Evolutionary conservation across 495 filamentous ascomycete genomes (phyloP).

Genomic region (Staphylotrichum tortipilum): DNA sequence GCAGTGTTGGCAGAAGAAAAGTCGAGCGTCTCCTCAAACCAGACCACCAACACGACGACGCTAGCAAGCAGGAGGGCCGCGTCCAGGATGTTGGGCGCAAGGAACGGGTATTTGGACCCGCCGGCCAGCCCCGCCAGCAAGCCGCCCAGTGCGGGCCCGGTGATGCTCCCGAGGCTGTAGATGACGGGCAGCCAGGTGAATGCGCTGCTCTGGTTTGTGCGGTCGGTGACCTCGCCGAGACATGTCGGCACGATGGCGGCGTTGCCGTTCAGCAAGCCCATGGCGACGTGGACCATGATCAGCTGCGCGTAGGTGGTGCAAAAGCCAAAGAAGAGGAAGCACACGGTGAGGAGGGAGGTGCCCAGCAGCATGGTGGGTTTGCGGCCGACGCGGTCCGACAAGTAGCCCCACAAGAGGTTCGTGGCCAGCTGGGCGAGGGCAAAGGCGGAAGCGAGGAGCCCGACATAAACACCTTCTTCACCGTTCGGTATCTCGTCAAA

Average conservation of each 20-base stretch:
- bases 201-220: slow-evolving; percentile 82
- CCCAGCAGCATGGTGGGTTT: slow-evolving; percentile 89
- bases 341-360: slow-evolving; percentile 67
- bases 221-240: slow-evolving; percentile 89
- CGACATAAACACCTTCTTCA: slow-evolving; percentile 81
- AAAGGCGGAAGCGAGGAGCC: slow-evolving; percentile 79
- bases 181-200: slow-evolving; percentile 90
- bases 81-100: slow-evolving; percentile 72
- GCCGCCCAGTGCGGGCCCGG: slow-evolving; percentile 84
- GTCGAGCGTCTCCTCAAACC: slow-evolving; percentile 75
- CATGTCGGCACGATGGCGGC: slow-evolving; percentile 79
- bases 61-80: slow-evolving; percentile 64
- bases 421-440: slow-evolving; percentile 86
- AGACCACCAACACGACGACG: slow-evolving; percentile 60
- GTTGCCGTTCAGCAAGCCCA: slow-evolving; percentile 92
- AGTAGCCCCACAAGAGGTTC: slow-evolving; percentile 89
- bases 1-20: background rate
- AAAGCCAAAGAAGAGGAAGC: slow-evolving; percentile 83
- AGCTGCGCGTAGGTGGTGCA: slow-evolving; percentile 76
- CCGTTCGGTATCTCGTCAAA: slow-evolving; percentile 69
- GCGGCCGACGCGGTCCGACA: slow-evolving; percentile 81
- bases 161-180: slow-evolving; percentile 88
- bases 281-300: slow-evolving; percentile 72
- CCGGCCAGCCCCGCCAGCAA: slow-evolving; percentile 53
- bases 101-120: slow-evolving; percentile 63